A percentile compares a stretch with the other conserved stretches of the same genome.
phyloP scores from a whole-genome alignment of 495 filamentous ascomycete genomes.

The Podospora anserina region DNA sequence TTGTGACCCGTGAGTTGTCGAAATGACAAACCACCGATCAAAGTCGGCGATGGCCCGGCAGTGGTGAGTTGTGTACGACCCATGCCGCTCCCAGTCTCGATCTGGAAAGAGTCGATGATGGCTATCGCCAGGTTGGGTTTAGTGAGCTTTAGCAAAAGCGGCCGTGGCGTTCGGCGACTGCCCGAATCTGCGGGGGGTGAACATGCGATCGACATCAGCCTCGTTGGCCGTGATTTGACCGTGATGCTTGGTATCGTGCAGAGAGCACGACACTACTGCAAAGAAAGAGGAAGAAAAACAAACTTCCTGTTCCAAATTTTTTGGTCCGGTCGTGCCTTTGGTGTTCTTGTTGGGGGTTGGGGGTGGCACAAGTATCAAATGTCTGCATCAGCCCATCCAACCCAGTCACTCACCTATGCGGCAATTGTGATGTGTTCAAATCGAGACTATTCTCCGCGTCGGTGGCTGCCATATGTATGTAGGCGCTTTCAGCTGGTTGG shows the following conservation, averaged over 20 bases:
- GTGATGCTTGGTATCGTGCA: slow-evolving; percentile 1
- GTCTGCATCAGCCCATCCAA: not conserved
- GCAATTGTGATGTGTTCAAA: not conserved
- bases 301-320: not conserved
- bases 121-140: not conserved
- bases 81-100: not conserved
- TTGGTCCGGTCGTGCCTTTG: not conserved
- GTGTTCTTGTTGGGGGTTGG: not conserved
- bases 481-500: not conserved
- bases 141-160: not conserved
- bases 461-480: slow-evolving; percentile 1
- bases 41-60: not conserved
- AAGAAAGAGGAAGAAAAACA: not conserved
- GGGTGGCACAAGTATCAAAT: not conserved
- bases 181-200: slow-evolving; percentile 11
- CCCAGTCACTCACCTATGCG: too few relatives aligned
- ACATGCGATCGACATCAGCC: slow-evolving; percentile 7
- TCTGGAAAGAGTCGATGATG: not conserved
- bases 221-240: slow-evolving; percentile 6
- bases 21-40: slow-evolving; percentile 1
- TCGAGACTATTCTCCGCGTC: slow-evolving; percentile 8
- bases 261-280: not conserved
- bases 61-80: slow-evolving; percentile 1
- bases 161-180: slow-evolving; percentile 11
- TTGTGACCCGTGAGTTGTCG: not conserved